Evolutionary conservation across 805 yeast genomes (phyloP).

Genomic region (Zygotorulaspora chibaensis): DNA sequence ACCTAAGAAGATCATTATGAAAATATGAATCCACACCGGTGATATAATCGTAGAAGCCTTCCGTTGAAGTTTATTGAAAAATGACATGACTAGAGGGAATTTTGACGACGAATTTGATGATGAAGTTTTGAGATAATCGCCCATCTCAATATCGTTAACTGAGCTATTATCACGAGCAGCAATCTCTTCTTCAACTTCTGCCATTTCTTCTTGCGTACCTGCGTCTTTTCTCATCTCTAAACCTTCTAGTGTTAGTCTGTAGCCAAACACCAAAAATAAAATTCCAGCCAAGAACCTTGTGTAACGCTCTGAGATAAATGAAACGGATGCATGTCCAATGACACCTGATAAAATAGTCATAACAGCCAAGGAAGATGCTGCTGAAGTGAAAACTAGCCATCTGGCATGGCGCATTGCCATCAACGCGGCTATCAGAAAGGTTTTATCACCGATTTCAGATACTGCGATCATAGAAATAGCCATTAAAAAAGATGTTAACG

Average conservation of each 20-base stretch:
- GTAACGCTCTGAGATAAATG: slow-evolving; percentile 69
- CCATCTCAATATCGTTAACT: slow-evolving; percentile 58
- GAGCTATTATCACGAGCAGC: slow-evolving; percentile 53
- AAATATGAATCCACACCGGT: slow-evolving; percentile 91
- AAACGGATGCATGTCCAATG: slow-evolving; percentile 87
- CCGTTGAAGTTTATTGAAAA: slow-evolving; percentile 14
- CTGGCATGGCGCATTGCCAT: slow-evolving; percentile 96
- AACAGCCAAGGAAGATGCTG: slow-evolving; percentile 75
- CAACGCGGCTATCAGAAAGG: slow-evolving; percentile 91
- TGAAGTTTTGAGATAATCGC: slow-evolving; percentile 27
- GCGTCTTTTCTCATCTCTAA: slow-evolving; percentile 69
- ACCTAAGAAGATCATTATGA: slow-evolving; percentile 91
- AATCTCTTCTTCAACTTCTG: slow-evolving; percentile 94
- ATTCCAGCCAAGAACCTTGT: slow-evolving; percentile 80
- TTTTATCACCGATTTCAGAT: slow-evolving; percentile 97
- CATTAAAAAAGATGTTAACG: slow-evolving; percentile 57
- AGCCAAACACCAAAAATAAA: slow-evolving; percentile 79
- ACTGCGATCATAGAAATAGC: slow-evolving; percentile 86
- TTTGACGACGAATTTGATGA: slow-evolving; percentile 4
- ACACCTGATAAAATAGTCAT: slow-evolving; percentile 92
- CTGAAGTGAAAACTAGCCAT: slow-evolving; percentile 79
- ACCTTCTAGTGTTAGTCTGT: slow-evolving; percentile 75
- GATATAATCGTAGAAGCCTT: slow-evolving; percentile 64
- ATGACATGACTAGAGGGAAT: slow-evolving; percentile 3
- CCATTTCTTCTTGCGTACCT: slow-evolving; percentile 92